Conservation (phyloP, 768 basidiomycete genomes). For the Mycena capillaripes region DNA sequence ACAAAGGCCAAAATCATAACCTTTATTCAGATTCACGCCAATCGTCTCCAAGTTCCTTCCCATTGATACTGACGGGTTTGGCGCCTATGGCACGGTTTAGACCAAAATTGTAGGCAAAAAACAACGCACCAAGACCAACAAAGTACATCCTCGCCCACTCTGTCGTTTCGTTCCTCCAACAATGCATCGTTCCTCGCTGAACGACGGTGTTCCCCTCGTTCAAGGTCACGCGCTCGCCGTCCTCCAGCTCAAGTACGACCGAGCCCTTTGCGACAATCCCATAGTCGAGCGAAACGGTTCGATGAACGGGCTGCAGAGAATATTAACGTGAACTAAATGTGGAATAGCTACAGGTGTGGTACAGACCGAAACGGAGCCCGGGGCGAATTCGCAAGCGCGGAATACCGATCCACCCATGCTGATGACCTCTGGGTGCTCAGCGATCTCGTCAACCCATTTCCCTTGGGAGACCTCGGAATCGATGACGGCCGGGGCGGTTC, state of each 20-base stretch:
- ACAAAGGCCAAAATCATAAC: too few species aligned
- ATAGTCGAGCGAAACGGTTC: slow-evolving; percentile 39
- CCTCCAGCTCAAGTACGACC: slow-evolving; percentile 37
- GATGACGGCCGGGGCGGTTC: neutral
- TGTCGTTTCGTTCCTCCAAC: slow-evolving; percentile 41
- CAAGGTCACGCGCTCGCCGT: slow-evolving; percentile 33
- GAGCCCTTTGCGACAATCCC: slow-evolving; percentile 37
- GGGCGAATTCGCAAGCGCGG: slow-evolving; percentile 36
- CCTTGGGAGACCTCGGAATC: slow-evolving; percentile 20
- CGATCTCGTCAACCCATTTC: slow-evolving; percentile 29
- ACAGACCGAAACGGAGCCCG: slow-evolving; percentile 25
- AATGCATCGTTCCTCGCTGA: slow-evolving; percentile 43
- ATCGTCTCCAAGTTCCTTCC: slow-evolving; percentile 15
- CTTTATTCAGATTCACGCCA: neutral
- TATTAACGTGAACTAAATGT: neutral
- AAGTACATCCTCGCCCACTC: slow-evolving; percentile 42
- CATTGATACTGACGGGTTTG: slow-evolving; percentile 12
- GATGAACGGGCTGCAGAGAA: slow-evolving; percentile 32
- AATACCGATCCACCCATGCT: slow-evolving; percentile 32
- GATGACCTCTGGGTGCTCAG: slow-evolving; percentile 17
- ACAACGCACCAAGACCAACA: slow-evolving; percentile 33
- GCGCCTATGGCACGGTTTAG: slow-evolving; percentile 1
- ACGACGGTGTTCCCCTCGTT: slow-evolving; percentile 40
- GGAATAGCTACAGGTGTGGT: neutral
- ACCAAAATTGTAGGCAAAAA: neutral